phyloP scores from a whole-genome alignment of 768 basidiomycete genomes.

The Tylopilus subfusipes region DNA sequence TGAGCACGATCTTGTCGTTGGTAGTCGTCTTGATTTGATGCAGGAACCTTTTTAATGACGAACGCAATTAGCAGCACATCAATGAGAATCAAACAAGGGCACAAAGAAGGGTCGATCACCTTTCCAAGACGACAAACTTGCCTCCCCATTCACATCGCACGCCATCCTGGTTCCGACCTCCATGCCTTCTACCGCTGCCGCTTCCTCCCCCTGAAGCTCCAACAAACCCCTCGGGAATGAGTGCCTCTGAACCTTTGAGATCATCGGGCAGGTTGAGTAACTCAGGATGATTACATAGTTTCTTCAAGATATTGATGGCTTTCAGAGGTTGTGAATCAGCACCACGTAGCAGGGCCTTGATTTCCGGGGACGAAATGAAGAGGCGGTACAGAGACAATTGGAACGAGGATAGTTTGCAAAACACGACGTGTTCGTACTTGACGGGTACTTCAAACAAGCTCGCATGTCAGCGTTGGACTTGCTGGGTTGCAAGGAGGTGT shows the following conservation, averaged over 20 bases:
- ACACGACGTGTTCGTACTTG: slow-evolving; percentile 98
- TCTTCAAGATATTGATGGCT: slow-evolving; percentile 92
- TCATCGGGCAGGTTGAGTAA: slow-evolving; percentile 82
- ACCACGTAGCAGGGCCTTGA: slow-evolving; percentile 84
- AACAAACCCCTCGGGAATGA: slow-evolving; percentile 81
- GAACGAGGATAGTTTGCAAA: slow-evolving; percentile 81
- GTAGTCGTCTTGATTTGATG: slow-evolving; percentile 78
- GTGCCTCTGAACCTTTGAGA: slow-evolving; percentile 71
- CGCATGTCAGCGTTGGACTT: slow-evolving; percentile 1
- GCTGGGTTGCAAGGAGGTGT: not conserved
- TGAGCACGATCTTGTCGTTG: slow-evolving; percentile 92
- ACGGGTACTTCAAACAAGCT: slow-evolving; percentile 71
- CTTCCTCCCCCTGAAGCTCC: slow-evolving; percentile 37
- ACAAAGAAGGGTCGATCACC: slow-evolving; percentile 43
- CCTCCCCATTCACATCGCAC: slow-evolving; percentile 85
- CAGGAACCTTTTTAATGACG: slow-evolving; percentile 58
- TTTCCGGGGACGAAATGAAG: slow-evolving; percentile 91
- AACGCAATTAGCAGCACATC: not conserved
- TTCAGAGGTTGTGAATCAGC: slow-evolving; percentile 91
- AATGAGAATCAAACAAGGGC: not conserved
- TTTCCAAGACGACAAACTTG: slow-evolving; percentile 90
- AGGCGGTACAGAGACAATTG: slow-evolving; percentile 82
- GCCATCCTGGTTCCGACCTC: slow-evolving; percentile 36
- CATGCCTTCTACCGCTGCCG: slow-evolving; percentile 37
- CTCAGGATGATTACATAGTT: slow-evolving; percentile 94